phyloP scores from a whole-genome alignment of 345 rosid genomes.

The Euphorbia lathyris region DNA sequence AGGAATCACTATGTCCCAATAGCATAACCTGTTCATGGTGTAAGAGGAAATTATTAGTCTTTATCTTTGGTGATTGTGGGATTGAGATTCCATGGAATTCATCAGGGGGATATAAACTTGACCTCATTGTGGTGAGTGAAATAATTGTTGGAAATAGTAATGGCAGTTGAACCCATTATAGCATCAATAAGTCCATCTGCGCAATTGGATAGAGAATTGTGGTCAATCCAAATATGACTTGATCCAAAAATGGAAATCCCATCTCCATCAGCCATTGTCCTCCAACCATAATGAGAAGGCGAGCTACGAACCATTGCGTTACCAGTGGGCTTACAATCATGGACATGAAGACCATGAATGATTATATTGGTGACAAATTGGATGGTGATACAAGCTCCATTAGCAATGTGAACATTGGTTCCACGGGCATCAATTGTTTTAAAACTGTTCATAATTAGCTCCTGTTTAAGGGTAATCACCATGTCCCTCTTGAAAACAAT shows the following conservation, averaged over 20 bases:
- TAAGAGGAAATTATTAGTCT: not conserved
- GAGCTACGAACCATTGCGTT: slow-evolving; percentile 37
- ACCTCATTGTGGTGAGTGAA: slow-evolving; percentile 32
- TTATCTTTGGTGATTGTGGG: not conserved
- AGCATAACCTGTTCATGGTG: slow-evolving; percentile 18
- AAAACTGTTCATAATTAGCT: slow-evolving; percentile 32
- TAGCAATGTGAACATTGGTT: slow-evolving; percentile 45
- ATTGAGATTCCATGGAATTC: too few relatives aligned
- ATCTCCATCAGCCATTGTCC: slow-evolving; percentile 38
- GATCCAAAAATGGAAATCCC: slow-evolving; percentile 29
- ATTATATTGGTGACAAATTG: slow-evolving; percentile 28
- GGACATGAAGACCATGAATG: slow-evolving; percentile 32
- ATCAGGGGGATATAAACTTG: not conserved
- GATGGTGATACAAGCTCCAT: slow-evolving; percentile 37
- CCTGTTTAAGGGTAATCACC: slow-evolving; percentile 31
- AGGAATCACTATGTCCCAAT: slow-evolving; percentile 26
- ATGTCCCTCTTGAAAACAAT: slow-evolving; percentile 31
- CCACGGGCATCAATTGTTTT: slow-evolving; percentile 38
- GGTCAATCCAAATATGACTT: slow-evolving; percentile 84
- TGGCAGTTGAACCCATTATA: slow-evolving; percentile 29
- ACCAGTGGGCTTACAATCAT: slow-evolving; percentile 31
- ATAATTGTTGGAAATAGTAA: slow-evolving; percentile 26
- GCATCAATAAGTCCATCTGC: slow-evolving; percentile 28
- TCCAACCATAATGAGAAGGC: slow-evolving; percentile 33
- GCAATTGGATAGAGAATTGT: slow-evolving; percentile 67